phyloP scores from a whole-genome alignment of 2,329 filamentous ascomycete genomes.

The Orbilia brochopaga region DNA sequence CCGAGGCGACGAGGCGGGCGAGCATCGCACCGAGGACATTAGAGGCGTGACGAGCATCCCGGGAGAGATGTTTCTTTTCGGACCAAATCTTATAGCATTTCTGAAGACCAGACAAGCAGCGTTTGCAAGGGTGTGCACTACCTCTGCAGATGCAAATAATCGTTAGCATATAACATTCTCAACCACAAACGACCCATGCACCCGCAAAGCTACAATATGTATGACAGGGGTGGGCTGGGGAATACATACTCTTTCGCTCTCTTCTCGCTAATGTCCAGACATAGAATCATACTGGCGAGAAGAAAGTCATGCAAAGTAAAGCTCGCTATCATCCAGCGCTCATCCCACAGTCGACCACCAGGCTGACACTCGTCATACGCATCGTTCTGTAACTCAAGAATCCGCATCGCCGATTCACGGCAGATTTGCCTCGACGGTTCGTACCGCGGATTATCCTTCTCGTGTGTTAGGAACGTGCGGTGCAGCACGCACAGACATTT shows the following conservation, averaged over 20 bases:
- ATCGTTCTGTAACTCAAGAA: conserved; percentile 58
- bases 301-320: conserved; percentile 44
- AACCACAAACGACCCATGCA: no score
- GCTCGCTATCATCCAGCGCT: conserved; percentile 40
- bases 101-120: conserved; percentile 57
- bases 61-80: conserved; percentile 57
- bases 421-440: conserved; percentile 29
- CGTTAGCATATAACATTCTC: conserved; percentile 1
- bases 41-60: conserved; percentile 60
- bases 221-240: neutral
- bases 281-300: conserved; percentile 44
- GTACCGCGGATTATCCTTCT: conserved; percentile 33
- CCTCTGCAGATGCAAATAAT: neutral
- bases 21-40: conserved; percentile 61
- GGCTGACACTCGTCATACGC: conserved; percentile 60
- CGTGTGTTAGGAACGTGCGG: conserved; percentile 53
- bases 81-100: conserved; percentile 61
- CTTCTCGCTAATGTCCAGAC: conserved; percentile 57
- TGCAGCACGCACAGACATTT: conserved; percentile 58
- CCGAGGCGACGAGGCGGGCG: conserved; percentile 14
- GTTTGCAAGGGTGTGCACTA: conserved; percentile 4
- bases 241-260: conserved; percentile 9
- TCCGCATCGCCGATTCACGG: conserved; percentile 27
- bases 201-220: neutral
- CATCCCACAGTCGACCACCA: conserved; percentile 37